Conservation (phyloP, 192 early-diverging fungal species). For the Coemansia sp. region DNA sequence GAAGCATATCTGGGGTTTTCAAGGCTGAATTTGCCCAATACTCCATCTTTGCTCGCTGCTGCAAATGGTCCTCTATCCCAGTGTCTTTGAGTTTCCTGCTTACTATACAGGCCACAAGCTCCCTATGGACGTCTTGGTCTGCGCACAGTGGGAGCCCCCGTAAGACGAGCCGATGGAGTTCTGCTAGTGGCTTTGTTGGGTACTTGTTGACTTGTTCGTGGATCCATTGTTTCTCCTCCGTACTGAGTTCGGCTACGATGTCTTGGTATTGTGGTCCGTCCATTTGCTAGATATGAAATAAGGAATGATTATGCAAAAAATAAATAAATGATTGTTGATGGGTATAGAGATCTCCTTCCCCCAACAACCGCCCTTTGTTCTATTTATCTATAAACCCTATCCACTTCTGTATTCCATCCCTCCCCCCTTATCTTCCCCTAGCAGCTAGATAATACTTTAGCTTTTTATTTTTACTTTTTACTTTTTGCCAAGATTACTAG, state of each 20-base stretch:
- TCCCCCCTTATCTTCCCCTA: too few species aligned
- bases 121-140: constrained; percentile 4
- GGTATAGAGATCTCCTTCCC: too few species aligned
- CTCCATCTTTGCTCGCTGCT: not conserved
- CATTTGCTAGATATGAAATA: too few species aligned
- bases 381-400: too few species aligned
- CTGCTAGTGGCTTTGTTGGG: not conserved
- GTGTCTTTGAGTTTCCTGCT: not conserved
- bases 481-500: too few species aligned
- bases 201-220: constrained; percentile 2
- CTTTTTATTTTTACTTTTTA: too few species aligned
- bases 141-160: constrained; percentile 9
- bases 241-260: constrained; percentile 21
- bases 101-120: not conserved
- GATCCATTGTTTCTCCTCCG: constrained; percentile 17
- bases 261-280: too few species aligned
- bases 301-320: too few species aligned
- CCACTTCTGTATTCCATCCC: too few species aligned
- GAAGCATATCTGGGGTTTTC: not conserved
- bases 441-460: too few species aligned
- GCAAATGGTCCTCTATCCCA: not conserved
- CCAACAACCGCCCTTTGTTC: too few species aligned
- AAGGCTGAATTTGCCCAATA: not conserved
- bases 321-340: too few species aligned
- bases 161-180: not conserved